Conservation (phyloP, 2,329 filamentous ascomycete species). For the Cladosporium sp. region DNA sequence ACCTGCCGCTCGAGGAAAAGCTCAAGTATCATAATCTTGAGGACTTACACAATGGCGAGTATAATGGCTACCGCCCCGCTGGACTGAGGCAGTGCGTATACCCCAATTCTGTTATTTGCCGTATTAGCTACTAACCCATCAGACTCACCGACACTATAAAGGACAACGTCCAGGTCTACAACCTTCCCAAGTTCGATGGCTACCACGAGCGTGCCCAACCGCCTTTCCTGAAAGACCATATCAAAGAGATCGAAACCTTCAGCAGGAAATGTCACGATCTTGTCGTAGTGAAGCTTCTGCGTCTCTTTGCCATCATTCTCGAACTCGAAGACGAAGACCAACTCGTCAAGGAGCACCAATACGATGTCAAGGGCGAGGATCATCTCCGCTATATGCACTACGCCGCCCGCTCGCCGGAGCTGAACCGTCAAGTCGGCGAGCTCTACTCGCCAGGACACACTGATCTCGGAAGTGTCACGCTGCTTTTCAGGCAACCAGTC, state of each 20-base stretch:
- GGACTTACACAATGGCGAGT: constrained; percentile 28
- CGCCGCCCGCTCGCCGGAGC: constrained; percentile 20
- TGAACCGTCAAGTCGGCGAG: constrained; percentile 19
- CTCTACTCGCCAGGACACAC: constrained; percentile 31
- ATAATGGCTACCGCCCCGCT: constrained; percentile 24
- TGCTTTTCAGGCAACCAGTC: constrained; percentile 40
- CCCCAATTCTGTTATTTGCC: neutral
- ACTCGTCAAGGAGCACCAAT: constrained; percentile 53
- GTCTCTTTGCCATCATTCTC: constrained; percentile 58
- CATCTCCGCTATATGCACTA: constrained; percentile 47
- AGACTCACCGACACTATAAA: constrained; percentile 6
- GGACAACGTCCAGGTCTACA: constrained; percentile 60
- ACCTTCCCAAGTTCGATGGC: constrained; percentile 40
- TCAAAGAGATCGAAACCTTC: constrained; percentile 55
- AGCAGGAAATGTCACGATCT: constrained; percentile 49
- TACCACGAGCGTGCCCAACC: constrained; percentile 7
- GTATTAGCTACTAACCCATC: neutral
- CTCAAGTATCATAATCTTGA: constrained; percentile 45
- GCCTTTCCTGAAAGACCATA: constrained; percentile 40
- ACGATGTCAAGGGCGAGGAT: constrained; percentile 55
- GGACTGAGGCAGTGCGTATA: constrained; percentile 3
- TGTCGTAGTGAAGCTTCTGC: constrained; percentile 54
- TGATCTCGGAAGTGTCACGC: constrained; percentile 39
- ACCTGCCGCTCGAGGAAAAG: constrained; percentile 55
- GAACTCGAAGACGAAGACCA: constrained; percentile 57